These are phyloP conservation scores for Boletus insuetus DNA, from an alignment of 768 basidiomycete genomes.

Conservation along the genomic window DNA sequence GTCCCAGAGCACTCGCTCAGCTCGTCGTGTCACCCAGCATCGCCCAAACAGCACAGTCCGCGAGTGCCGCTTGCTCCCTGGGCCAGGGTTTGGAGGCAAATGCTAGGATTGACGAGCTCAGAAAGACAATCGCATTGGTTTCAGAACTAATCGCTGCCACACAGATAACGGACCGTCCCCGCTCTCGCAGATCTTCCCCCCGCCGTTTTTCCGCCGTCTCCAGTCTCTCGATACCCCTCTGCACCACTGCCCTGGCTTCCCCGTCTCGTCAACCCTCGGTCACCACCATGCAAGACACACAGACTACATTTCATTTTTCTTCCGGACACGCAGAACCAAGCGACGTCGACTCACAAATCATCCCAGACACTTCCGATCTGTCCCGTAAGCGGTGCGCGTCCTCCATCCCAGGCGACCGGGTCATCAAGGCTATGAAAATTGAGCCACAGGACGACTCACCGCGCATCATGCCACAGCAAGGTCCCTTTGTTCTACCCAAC, in stretches of 20 bases:
- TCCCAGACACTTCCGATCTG: conserved; percentile 36
- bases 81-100: conserved; percentile 48
- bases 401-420: conserved; percentile 44
- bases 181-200: conserved; percentile 34
- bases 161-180: conserved; percentile 32
- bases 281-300: conserved; percentile 23
- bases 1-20: conserved; percentile 6
- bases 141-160: conserved; percentile 52
- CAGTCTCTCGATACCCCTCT: conserved; percentile 34
- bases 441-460: conserved; percentile 45
- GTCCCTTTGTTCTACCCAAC: conserved; percentile 28
- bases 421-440: conserved; percentile 47
- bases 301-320: conserved; percentile 20
- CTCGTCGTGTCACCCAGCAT: conserved; percentile 43
- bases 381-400: conserved; percentile 53
- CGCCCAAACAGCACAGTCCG: conserved; percentile 57
- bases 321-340: conserved; percentile 11
- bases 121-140: conserved; percentile 50
- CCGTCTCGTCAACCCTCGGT: conserved; percentile 20
- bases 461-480: conserved; percentile 23
- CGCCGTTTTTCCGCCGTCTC: conserved; percentile 18
- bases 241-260: conserved; percentile 35
- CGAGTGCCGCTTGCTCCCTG: conserved; percentile 46
- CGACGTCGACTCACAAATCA: conserved; percentile 22
- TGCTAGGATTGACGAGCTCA: conserved; percentile 54